A percentile compares a stretch with the other conserved stretches of the same genome.
Evolutionary conservation across 2,329 filamentous ascomycete species (phyloP).

Genomic region (Trichoderma koningii): DNA sequence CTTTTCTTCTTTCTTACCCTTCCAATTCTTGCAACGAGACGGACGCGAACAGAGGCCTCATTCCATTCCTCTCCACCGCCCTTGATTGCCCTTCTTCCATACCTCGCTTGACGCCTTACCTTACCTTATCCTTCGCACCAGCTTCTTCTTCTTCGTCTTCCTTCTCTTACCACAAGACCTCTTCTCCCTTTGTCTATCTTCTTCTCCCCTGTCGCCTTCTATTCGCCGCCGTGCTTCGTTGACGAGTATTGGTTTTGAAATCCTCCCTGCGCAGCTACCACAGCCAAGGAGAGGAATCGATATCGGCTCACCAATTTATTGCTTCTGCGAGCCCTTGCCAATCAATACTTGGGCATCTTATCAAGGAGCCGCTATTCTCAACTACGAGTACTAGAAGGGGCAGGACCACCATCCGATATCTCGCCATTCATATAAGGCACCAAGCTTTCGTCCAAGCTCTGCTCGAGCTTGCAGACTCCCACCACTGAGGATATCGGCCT

Average conservation of each 20-base stretch:
- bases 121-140: slow-evolving; percentile 9
- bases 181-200: slow-evolving; percentile 21
- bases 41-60: slow-evolving; percentile 18
- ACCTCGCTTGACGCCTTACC: slow-evolving; percentile 8
- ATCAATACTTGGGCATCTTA: slow-evolving; percentile 19
- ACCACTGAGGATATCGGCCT: slow-evolving; percentile 9
- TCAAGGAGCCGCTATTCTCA: slow-evolving; percentile 19
- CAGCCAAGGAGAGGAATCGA: not conserved
- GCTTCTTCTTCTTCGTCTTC: too few species aligned
- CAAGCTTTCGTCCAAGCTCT: slow-evolving; percentile 30
- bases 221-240: not conserved
- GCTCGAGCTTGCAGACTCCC: slow-evolving; percentile 19
- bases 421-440: slow-evolving; percentile 28
- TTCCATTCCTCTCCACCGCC: slow-evolving; percentile 25
- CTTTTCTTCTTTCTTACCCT: not conserved
- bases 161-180: slow-evolving; percentile 4
- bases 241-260: slow-evolving; percentile 16
- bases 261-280: slow-evolving; percentile 11
- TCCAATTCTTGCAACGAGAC: not conserved
- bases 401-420: slow-evolving; percentile 4
- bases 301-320: not conserved
- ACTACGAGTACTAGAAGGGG: not conserved
- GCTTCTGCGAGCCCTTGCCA: not conserved
- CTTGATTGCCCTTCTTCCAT: slow-evolving; percentile 16
- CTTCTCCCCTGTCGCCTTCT: slow-evolving; percentile 10